Evolutionary conservation across 257 asterid species (phyloP).

Genomic region (Solanum paucissectum): DNA sequence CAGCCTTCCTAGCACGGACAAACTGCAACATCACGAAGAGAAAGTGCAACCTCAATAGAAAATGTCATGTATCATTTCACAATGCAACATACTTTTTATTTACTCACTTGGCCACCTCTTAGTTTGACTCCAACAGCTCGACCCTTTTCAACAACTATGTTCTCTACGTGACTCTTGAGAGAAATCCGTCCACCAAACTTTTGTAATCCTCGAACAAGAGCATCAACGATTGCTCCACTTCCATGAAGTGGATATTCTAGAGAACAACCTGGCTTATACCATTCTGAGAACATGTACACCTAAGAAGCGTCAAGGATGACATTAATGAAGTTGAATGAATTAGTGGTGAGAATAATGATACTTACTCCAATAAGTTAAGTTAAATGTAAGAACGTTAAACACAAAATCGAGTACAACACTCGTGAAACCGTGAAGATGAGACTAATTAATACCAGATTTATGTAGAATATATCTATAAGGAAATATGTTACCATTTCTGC

Average conservation of each 20-base stretch:
- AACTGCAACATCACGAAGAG: constrained; percentile 31
- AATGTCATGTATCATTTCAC: neutral
- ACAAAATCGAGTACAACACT: too few species aligned
- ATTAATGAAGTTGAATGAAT: neutral
- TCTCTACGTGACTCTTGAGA: constrained; percentile 77
- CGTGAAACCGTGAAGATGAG: too few species aligned
- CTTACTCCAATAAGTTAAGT: too few species aligned
- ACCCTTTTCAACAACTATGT: constrained; percentile 71
- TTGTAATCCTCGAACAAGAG: constrained; percentile 75
- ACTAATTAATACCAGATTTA: too few species aligned
- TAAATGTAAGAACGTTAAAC: too few species aligned
- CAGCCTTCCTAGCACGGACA: constrained; percentile 79
- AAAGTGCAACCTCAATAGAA: neutral
- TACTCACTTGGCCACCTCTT: constrained; percentile 79
- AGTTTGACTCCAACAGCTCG: constrained; percentile 88
- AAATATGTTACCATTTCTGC: constrained; percentile 73
- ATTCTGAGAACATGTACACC: constrained; percentile 95
- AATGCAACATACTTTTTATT: neutral
- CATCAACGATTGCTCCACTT: constrained; percentile 79
- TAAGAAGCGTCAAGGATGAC: constrained; percentile 1
- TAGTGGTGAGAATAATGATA: too few species aligned
- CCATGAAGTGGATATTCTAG: constrained; percentile 90
- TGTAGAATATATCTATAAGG: neutral
- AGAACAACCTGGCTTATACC: constrained; percentile 91
- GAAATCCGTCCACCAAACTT: constrained; percentile 84